Evolutionary conservation across 495 filamentous ascomycete genomes (phyloP).

Genomic region (Choiromyces venosus): DNA sequence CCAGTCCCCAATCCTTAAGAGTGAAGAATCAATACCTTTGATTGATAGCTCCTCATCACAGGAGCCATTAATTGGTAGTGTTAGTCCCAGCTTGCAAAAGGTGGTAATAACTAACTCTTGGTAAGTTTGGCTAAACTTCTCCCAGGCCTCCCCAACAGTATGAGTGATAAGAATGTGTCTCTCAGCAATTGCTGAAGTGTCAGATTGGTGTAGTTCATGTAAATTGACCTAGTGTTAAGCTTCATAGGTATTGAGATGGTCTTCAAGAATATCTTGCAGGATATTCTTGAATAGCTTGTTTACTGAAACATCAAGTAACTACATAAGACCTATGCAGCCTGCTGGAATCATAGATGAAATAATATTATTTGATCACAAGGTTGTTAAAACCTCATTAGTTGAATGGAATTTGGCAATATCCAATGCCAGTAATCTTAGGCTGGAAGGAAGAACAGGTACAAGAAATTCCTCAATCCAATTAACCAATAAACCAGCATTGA

Average conservation of each 20-base stretch:
- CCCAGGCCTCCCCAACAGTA: slow-evolving; percentile 14
- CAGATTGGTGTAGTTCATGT: neutral
- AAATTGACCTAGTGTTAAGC: neutral
- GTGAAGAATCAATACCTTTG: slow-evolving; percentile 8
- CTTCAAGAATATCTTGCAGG: slow-evolving; percentile 7
- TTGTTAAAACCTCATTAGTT: slow-evolving; percentile 5
- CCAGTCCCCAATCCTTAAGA: slow-evolving; percentile 13
- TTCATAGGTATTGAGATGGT: slow-evolving; percentile 1
- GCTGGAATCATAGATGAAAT: slow-evolving; percentile 1
- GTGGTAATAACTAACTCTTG: slow-evolving; percentile 12
- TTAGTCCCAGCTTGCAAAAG: slow-evolving; percentile 18
- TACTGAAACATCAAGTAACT: slow-evolving; percentile 11
- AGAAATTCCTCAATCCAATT: slow-evolving; percentile 12
- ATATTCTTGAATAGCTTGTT: slow-evolving; percentile 7
- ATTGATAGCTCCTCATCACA: slow-evolving; percentile 14
- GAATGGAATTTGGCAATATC: slow-evolving; percentile 12
- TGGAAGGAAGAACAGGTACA: neutral
- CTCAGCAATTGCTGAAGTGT: slow-evolving; percentile 1
- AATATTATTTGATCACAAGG: slow-evolving; percentile 4
- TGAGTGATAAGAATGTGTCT: slow-evolving; percentile 2
- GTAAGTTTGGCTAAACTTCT: neutral
- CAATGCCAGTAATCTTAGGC: neutral
- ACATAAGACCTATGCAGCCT: neutral
- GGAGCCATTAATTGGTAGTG: slow-evolving; percentile 17
- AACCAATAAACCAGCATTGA: neutral